phyloP scores from a whole-genome alignment of 148 eudicot species.

The Persicaria maculosa region DNA sequence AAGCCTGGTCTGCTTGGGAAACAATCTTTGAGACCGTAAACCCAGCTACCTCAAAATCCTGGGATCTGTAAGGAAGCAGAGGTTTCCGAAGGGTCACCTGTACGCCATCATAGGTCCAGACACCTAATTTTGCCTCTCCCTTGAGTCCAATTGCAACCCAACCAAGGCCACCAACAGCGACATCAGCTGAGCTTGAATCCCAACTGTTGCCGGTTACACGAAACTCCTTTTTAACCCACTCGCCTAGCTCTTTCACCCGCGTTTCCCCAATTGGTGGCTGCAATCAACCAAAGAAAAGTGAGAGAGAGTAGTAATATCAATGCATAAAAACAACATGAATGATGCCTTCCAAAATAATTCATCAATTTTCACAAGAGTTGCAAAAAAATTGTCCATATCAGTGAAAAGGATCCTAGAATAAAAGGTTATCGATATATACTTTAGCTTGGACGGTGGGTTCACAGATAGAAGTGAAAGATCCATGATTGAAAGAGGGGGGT shows the following conservation, averaged over 20 bases:
- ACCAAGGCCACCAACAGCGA: conserved; percentile 84
- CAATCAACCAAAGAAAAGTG: conserved; percentile 1
- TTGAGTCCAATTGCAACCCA: conserved; percentile 92
- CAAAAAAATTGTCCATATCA: neutral
- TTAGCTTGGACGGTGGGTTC: neutral
- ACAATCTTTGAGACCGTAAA: conserved; percentile 79
- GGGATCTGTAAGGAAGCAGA: conserved; percentile 61
- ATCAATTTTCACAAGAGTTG: neutral
- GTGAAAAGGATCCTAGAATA: too few species aligned
- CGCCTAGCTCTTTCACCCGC: conserved; percentile 64
- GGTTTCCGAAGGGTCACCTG: conserved; percentile 57
- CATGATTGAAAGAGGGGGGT: too few species aligned
- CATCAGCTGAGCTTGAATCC: conserved; percentile 69
- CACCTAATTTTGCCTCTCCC: conserved; percentile 62
- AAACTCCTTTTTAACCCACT: conserved; percentile 61
- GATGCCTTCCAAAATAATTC: neutral
- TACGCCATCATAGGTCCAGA: conserved; percentile 91
- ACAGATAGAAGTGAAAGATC: neutral
- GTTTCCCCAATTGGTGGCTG: conserved; percentile 83
- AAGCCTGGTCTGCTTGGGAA: conserved; percentile 55
- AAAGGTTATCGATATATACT: neutral
- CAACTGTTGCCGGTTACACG: conserved; percentile 53
- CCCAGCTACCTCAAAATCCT: conserved; percentile 66
- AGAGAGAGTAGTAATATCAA: neutral
- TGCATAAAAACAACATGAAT: neutral